Evolutionary conservation across 2,329 filamentous ascomycete species (phyloP), one percentile per base, ranked within the genome.

Genomic region (Aspergillus versicolor): DNA sequence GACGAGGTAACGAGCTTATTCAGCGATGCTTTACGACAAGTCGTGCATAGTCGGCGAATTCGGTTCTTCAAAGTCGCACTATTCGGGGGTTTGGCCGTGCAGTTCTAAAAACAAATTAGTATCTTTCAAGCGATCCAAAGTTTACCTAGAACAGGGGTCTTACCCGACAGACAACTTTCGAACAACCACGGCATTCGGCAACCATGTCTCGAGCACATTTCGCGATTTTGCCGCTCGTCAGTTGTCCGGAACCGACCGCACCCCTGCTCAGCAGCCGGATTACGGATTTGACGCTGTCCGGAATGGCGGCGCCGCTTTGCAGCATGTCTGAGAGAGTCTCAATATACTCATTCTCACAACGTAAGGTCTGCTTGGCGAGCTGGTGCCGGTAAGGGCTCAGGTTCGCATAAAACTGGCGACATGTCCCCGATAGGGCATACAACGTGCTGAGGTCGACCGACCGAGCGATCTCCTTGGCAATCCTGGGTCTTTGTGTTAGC

Each of bases 171-270:
- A 96, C 86, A 24, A 92, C 82, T 27, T 78, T 85, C 40, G 83
- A 84, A 72, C 93, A 97, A 61, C 87, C 84, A 54, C 91, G 85
- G 73, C 93, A 97, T 64, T 89, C 88, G 42, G 82, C 84, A 5
- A 97, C 93, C 84, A 96, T 84, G 73, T 97, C 93, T 60, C 91
- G 82, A 21, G 93, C 93, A 71, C 93, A 97, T 65, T 83, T 82
- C 5, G 89, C 87, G 27, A 89, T 81, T 73, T 91, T 93, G 52
- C 88, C 88, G 61, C 81, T 81, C 65, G 75, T 84, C 62, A 84
- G 66, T 51, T 73, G 74, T 2, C 70, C 70, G 8, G 73, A 64
- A 27, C 69, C 72, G 9, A 65, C 57, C 24, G 56, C 66, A 11
- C 65, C 65, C 52, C 65, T 62, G 51, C 68, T 73, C 34, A 73